These are phyloP conservation scores for Leccinum uliginosum DNA, from an alignment of 768 basidiomycete genomes.

Conservation along the genomic window DNA sequence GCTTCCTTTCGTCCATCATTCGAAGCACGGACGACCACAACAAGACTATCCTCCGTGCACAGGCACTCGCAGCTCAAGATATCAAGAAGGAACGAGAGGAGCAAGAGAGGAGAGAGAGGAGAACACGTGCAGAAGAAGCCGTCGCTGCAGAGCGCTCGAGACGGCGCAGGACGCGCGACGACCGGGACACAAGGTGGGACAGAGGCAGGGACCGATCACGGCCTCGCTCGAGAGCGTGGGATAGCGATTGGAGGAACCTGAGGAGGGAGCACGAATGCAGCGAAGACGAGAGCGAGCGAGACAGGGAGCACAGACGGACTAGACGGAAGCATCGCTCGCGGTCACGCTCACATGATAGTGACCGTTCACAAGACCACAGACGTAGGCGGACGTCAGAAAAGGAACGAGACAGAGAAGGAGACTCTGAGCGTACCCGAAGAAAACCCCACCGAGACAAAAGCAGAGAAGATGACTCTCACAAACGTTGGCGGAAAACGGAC, in stretches of 20 bases:
- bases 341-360: slow-evolving; percentile 25
- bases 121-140: slow-evolving; percentile 72
- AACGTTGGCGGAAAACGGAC: slow-evolving; percentile 20
- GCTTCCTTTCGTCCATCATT: slow-evolving; percentile 81
- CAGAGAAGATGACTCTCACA: slow-evolving; percentile 14
- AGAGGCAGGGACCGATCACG: slow-evolving; percentile 38
- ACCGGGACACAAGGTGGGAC: slow-evolving; percentile 35
- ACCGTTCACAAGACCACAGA: slow-evolving; percentile 18
- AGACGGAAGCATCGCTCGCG: slow-evolving; percentile 27
- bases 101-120: slow-evolving; percentile 56
- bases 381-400: slow-evolving; percentile 17
- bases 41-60: slow-evolving; percentile 70
- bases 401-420: slow-evolving; percentile 11
- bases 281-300: slow-evolving; percentile 29
- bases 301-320: slow-evolving; percentile 17
- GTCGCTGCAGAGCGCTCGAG: slow-evolving; percentile 58
- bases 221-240: slow-evolving; percentile 42
- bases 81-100: slow-evolving; percentile 66
- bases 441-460: slow-evolving; percentile 26
- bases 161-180: slow-evolving; percentile 32
- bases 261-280: slow-evolving; percentile 41
- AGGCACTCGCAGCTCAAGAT: slow-evolving; percentile 69
- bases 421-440: slow-evolving; percentile 18
- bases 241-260: slow-evolving; percentile 40
- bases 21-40: slow-evolving; percentile 96